Percentiles rank a stretch among this genome's conserved stretches.
Conservation (phyloP, 139 green algal species). For the Chlorella sorokiniana region DNA sequence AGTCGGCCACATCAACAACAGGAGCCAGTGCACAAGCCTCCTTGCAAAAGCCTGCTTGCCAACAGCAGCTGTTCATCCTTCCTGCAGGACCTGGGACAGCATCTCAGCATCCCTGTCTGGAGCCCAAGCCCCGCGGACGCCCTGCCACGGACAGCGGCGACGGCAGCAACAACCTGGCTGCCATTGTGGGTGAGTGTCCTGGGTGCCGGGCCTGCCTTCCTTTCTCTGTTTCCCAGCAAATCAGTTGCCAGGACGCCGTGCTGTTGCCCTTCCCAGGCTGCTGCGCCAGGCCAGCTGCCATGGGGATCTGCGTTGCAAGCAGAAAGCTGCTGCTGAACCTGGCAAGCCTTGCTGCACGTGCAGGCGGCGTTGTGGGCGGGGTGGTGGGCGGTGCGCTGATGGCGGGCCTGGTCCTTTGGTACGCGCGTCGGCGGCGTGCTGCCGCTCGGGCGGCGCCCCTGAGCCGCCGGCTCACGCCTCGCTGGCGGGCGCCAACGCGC, state of each 20-base stretch:
- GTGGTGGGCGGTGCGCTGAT: neutral
- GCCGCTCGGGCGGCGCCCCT: neutral
- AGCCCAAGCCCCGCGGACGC: neutral
- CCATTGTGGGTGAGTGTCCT: neutral
- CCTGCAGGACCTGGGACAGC: conserved; percentile 1
- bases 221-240: neutral
- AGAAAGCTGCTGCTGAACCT: neutral
- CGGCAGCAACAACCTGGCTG: neutral
- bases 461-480: neutral
- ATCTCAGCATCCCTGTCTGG: neutral
- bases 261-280: neutral
- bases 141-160: neutral
- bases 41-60: neutral
- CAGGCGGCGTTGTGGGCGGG: neutral
- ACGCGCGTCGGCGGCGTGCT: neutral
- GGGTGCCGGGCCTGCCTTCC: neutral
- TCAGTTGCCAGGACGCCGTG: neutral
- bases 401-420: neutral
- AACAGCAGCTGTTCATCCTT: neutral
- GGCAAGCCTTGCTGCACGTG: neutral
- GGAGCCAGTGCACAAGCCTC: no score
- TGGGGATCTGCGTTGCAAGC: neutral
- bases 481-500: neutral
- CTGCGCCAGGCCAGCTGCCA: neutral
- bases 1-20: no score